phyloP scores from a whole-genome alignment of 2,329 filamentous ascomycete genomes.

The Incumbomyces delicatus region DNA sequence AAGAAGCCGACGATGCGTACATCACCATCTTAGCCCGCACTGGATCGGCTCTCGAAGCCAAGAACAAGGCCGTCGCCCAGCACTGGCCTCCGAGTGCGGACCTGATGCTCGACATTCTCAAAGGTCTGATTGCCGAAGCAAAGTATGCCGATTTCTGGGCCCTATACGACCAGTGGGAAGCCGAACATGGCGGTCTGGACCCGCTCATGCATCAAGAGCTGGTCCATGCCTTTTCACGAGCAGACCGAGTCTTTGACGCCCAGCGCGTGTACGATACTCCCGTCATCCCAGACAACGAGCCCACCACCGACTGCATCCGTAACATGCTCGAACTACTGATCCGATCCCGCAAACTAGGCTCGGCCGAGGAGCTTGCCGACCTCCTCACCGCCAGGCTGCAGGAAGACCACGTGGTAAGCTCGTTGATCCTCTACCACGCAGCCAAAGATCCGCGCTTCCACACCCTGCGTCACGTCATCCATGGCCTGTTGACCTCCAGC shows the following conservation, averaged over 20 bases:
- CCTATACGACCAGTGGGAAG: slow-evolving; percentile 16
- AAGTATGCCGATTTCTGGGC: slow-evolving; percentile 29
- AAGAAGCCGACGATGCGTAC: slow-evolving; percentile 32
- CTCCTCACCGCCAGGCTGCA: slow-evolving; percentile 11
- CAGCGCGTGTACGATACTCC: slow-evolving; percentile 58
- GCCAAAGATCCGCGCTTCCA: slow-evolving; percentile 61
- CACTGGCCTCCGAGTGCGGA: slow-evolving; percentile 15
- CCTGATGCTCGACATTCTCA: slow-evolving; percentile 48
- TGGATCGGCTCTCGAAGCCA: slow-evolving; percentile 47
- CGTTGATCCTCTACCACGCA: slow-evolving; percentile 65
- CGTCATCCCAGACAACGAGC: slow-evolving; percentile 32
- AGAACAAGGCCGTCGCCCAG: slow-evolving; percentile 25
- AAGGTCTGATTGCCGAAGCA: slow-evolving; percentile 44
- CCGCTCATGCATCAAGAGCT: slow-evolving; percentile 40
- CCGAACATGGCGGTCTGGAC: slow-evolving; percentile 27
- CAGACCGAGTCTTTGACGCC: slow-evolving; percentile 49
- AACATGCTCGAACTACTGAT: slow-evolving; percentile 53
- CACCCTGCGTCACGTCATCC: slow-evolving; percentile 63
- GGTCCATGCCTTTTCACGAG: slow-evolving; percentile 52
- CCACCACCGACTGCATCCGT: slow-evolving; percentile 40
- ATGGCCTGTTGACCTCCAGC: slow-evolving; percentile 48
- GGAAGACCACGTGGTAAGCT: slow-evolving; percentile 36
- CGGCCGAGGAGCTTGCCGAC: slow-evolving; percentile 40
- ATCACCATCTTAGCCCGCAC: slow-evolving; percentile 45
- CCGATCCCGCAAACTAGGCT: slow-evolving; percentile 49